Conservation (phyloP, 2,329 filamentous ascomycete genomes). For the Botrytis squamosa region DNA sequence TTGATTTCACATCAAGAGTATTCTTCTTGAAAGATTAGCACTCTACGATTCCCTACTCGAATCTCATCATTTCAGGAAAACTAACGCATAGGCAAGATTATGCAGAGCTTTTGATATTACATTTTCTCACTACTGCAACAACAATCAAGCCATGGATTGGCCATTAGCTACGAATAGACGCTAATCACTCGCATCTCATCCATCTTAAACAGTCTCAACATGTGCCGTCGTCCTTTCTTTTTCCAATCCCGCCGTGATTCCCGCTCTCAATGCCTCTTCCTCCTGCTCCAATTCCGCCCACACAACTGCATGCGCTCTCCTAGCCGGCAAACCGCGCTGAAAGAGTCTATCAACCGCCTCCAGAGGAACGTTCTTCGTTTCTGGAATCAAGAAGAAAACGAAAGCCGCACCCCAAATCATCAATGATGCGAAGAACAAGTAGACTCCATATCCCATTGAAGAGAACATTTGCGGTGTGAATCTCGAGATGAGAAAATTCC, state of each 20-base stretch:
- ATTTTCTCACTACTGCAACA: background rate
- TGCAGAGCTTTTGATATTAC: background rate
- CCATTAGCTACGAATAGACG: background rate
- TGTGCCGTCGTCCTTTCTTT: slow-evolving; percentile 6
- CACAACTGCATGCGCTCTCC: slow-evolving; percentile 32
- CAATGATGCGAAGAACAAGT: slow-evolving; percentile 66
- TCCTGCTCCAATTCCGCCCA: slow-evolving; percentile 33
- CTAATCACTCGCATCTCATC: no score
- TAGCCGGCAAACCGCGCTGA: slow-evolving; percentile 34
- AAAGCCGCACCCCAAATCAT: slow-evolving; percentile 59
- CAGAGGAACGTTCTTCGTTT: slow-evolving; percentile 64
- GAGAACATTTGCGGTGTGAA: slow-evolving; percentile 67
- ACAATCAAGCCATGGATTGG: background rate
- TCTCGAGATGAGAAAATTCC: slow-evolving; percentile 66
- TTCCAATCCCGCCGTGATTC: slow-evolving; percentile 26
- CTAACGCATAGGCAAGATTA: background rate
- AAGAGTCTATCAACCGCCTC: slow-evolving; percentile 66
- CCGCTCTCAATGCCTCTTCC: slow-evolving; percentile 30
- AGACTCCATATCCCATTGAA: slow-evolving; percentile 59
- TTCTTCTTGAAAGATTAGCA: background rate
- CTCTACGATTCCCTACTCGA: background rate
- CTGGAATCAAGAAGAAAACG: slow-evolving; percentile 61
- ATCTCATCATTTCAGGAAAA: background rate
- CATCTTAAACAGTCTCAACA: background rate
- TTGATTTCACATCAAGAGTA: no score